phyloP scores from a whole-genome alignment of 805 yeast genomes.

The Wickerhamia fluorescens region DNA sequence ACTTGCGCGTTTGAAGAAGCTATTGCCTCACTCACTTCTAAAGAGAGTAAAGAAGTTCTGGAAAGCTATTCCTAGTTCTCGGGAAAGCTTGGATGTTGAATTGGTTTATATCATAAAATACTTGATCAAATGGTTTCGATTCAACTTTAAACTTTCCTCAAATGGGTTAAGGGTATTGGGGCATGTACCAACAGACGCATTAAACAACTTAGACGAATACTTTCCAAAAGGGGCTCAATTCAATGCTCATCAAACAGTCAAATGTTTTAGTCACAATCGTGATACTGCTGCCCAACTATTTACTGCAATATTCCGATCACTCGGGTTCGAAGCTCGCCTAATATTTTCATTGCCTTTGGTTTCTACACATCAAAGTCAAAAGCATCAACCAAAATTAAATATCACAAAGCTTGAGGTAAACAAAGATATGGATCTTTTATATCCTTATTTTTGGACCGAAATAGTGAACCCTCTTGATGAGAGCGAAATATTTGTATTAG shows the following conservation, averaged over 20 bases:
- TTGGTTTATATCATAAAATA: constrained; percentile 25
- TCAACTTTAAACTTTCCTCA: constrained; percentile 21
- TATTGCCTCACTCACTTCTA: constrained; percentile 17
- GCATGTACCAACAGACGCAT: constrained; percentile 11
- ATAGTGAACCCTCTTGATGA: constrained; percentile 22
- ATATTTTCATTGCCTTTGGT: constrained; percentile 25
- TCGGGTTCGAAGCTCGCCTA: constrained; percentile 24
- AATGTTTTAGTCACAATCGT: constrained; percentile 22
- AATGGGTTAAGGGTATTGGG: constrained; percentile 27
- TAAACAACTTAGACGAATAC: constrained; percentile 8
- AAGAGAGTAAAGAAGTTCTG: constrained; percentile 12
- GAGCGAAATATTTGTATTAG: constrained; percentile 19
- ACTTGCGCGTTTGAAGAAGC: constrained; percentile 14
- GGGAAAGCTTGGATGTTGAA: constrained; percentile 7
- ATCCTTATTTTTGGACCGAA: constrained; percentile 33
- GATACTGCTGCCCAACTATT: constrained; percentile 29
- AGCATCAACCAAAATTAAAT: constrained; percentile 19
- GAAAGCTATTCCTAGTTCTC: constrained; percentile 4
- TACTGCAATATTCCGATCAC: constrained; percentile 18
- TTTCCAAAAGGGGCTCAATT: constrained; percentile 12
- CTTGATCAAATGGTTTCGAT: constrained; percentile 26
- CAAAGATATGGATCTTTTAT: constrained; percentile 25
- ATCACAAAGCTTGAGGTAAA: constrained; percentile 11
- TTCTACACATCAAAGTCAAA: constrained; percentile 5
- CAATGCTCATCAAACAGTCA: constrained; percentile 10